Conservation (phyloP, 768 basidiomycete genomes). For the Coprinopsis marcescibilis region DNA sequence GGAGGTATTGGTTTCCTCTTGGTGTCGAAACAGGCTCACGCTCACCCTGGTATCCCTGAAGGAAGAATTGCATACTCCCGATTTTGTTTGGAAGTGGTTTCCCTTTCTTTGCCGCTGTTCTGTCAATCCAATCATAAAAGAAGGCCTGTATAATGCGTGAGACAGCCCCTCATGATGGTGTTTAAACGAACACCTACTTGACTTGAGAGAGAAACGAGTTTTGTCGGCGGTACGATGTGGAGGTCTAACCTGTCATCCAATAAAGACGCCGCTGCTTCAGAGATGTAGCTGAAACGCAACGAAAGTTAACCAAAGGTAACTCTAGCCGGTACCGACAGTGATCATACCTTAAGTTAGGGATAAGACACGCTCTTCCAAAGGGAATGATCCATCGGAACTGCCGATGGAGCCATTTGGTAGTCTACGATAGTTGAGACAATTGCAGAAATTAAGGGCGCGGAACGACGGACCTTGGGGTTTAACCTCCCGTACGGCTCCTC, state of each 20-base stretch:
- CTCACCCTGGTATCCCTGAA: slow-evolving; percentile 74
- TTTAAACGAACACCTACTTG: slow-evolving; percentile 37
- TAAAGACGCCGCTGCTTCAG: slow-evolving; percentile 83
- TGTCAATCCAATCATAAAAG: slow-evolving; percentile 90
- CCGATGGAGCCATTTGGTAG: slow-evolving; percentile 85
- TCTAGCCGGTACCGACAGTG: slow-evolving; percentile 4
- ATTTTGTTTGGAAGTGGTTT: slow-evolving; percentile 83
- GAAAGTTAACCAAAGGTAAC: no score
- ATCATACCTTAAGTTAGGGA: slow-evolving; percentile 76
- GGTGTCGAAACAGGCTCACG: not conserved
- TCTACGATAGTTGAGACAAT: slow-evolving; percentile 35
- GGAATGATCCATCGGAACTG: slow-evolving; percentile 88
- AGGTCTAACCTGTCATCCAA: slow-evolving; percentile 70
- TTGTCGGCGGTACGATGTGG: slow-evolving; percentile 81
- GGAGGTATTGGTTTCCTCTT: not conserved
- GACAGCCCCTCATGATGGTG: not conserved
- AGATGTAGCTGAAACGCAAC: slow-evolving; percentile 86
- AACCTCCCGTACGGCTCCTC: slow-evolving; percentile 85
- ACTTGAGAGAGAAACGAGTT: slow-evolving; percentile 77
- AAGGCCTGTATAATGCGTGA: slow-evolving; percentile 52
- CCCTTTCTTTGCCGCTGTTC: slow-evolving; percentile 76
- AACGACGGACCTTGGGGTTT: slow-evolving; percentile 66
- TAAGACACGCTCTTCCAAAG: slow-evolving; percentile 83
- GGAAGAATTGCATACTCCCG: slow-evolving; percentile 85
- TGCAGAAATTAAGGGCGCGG: not conserved